phyloP scores from a whole-genome alignment of 257 asterid species.

The Datura wrightii region DNA sequence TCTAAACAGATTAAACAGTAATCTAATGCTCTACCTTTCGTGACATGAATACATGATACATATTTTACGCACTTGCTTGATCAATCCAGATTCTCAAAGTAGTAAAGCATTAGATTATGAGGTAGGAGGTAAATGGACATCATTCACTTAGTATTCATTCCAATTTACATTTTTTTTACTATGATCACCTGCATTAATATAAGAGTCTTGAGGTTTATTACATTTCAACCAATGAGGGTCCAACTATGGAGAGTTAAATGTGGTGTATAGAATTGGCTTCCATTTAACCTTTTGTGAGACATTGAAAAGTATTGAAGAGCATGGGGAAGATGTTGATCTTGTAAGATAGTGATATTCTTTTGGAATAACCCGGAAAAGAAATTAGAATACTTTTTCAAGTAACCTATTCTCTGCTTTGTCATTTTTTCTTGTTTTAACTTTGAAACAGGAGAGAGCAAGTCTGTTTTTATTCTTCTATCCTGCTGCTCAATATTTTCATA shows the following conservation, averaged over 20 bases:
- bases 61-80: conserved; percentile 16
- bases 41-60: not conserved
- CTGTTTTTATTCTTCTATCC: not conserved
- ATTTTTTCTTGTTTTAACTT: not conserved
- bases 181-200: not conserved
- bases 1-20: not conserved
- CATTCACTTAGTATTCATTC: not conserved
- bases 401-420: conserved; percentile 15
- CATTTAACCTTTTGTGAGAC: not conserved
- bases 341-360: not conserved
- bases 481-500: not conserved
- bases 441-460: not conserved
- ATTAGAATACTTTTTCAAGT: conserved; percentile 8
- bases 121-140: not conserved
- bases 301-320: not conserved
- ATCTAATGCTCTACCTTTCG: conserved; percentile 11
- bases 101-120: not conserved
- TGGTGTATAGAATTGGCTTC: not conserved
- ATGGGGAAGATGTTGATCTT: not conserved
- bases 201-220: conserved; percentile 1
- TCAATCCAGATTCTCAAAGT: not conserved
- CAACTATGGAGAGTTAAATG: not conserved
- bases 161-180: not conserved
- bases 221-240: not conserved
- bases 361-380: not conserved